These are phyloP conservation scores for Rhododendron williamsianum DNA, from an alignment of 148 eudicot species.

Conservation along the genomic window DNA sequence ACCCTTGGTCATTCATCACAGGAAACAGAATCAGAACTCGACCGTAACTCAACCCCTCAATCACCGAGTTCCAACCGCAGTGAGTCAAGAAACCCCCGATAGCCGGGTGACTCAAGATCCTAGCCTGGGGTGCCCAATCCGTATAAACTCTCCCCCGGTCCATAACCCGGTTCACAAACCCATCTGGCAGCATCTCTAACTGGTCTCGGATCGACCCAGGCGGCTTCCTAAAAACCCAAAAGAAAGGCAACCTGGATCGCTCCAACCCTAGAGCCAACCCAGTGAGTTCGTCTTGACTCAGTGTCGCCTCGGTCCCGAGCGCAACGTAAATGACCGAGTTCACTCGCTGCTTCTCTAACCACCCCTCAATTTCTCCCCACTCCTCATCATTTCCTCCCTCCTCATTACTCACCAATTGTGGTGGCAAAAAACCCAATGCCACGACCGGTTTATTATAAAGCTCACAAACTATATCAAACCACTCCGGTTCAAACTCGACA, in stretches of 20 bases:
- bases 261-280: slow-evolving; percentile 63
- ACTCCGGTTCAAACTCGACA: slow-evolving; percentile 47
- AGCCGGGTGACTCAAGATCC: slow-evolving; percentile 48
- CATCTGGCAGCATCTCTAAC: slow-evolving; percentile 41
- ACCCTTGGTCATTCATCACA: slow-evolving; percentile 60
- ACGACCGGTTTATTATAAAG: slow-evolving; percentile 43
- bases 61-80: slow-evolving; percentile 63
- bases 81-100: slow-evolving; percentile 62
- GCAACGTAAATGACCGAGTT: slow-evolving; percentile 60
- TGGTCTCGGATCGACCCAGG: slow-evolving; percentile 20
- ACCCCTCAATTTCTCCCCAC: slow-evolving; percentile 31
- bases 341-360: slow-evolving; percentile 38
- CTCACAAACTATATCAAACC: slow-evolving; percentile 41
- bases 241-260: slow-evolving; percentile 43
- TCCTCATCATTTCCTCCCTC: background rate
- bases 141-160: slow-evolving; percentile 31
- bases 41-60: slow-evolving; percentile 22
- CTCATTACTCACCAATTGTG: slow-evolving; percentile 7
- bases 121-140: slow-evolving; percentile 66
- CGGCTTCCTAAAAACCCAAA: slow-evolving; percentile 43
- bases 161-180: slow-evolving; percentile 32
- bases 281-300: slow-evolving; percentile 33
- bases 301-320: slow-evolving; percentile 55
- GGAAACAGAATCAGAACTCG: slow-evolving; percentile 54
- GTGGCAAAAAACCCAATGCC: slow-evolving; percentile 50